Evolutionary conservation across 2,329 filamentous ascomycete species (phyloP).

Genomic region (Curvularia sp.): DNA sequence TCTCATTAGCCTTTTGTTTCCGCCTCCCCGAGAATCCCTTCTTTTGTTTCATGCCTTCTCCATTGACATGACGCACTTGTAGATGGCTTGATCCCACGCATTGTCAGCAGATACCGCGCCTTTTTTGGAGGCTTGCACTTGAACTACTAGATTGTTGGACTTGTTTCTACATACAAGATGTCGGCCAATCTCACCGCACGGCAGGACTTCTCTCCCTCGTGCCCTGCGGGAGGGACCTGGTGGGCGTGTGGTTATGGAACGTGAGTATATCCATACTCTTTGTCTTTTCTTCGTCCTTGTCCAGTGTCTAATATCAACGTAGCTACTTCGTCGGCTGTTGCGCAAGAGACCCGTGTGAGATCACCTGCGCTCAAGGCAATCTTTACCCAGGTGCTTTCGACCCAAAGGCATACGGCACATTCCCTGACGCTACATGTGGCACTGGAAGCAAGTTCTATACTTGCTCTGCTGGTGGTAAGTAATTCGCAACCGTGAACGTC

Average conservation of each 20-base stretch:
- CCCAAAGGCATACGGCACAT: constrained; percentile 35
- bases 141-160: neutral
- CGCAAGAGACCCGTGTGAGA: constrained; percentile 42
- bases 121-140: neutral
- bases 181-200: constrained; percentile 17
- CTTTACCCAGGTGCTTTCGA: constrained; percentile 46
- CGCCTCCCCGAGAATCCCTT: neutral
- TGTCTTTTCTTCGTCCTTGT: neutral
- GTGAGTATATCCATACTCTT: constrained; percentile 1
- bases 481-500: neutral
- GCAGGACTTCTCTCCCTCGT: constrained; percentile 40
- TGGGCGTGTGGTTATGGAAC: constrained; percentile 44
- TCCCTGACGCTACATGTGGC: constrained; percentile 42
- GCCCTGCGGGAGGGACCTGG: constrained; percentile 46
- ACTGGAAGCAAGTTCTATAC: constrained; percentile 45
- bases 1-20: neutral
- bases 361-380: constrained; percentile 43
- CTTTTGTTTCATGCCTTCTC: neutral
- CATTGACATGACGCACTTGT: neutral
- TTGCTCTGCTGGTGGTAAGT: constrained; percentile 31
- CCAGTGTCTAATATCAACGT: neutral
- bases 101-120: neutral
- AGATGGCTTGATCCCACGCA: neutral
- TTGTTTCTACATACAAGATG: neutral
- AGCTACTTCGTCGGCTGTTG: constrained; percentile 51